phyloP scores from a whole-genome alignment of 1,284 basidiomycete genomes.

The Inonotus obliquus region DNA sequence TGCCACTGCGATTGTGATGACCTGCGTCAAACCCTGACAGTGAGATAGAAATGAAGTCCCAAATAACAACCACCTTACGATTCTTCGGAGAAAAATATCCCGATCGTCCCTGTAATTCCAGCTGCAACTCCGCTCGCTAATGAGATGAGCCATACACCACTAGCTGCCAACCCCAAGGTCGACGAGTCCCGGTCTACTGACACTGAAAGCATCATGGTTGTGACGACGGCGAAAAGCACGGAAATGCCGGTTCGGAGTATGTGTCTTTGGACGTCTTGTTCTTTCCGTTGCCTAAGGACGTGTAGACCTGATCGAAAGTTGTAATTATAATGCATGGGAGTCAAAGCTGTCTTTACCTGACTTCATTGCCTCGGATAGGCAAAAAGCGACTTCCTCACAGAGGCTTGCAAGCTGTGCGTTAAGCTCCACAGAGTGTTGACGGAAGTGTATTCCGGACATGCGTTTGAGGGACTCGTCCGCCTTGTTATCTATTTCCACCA shows the following conservation, averaged over 20 bases:
- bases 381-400: not conserved
- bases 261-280: not conserved
- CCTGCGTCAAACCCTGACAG: not conserved
- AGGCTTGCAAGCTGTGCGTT: not conserved
- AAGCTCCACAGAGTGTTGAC: constrained; percentile 6
- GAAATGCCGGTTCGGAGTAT: not conserved
- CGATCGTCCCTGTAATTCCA: constrained; percentile 1
- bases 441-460: constrained; percentile 7
- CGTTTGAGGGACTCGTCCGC: not conserved
- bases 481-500: not conserved
- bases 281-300: not conserved
- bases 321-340: not conserved
- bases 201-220: constrained; percentile 8
- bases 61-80: not conserved
- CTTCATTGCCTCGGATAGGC: constrained; percentile 1
- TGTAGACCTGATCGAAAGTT: not conserved
- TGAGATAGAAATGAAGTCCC: not conserved
- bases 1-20: not conserved
- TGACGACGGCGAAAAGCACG: constrained; percentile 6
- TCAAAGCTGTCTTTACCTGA: not conserved
- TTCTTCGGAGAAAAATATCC: constrained; percentile 2
- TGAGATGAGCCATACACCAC: constrained; percentile 13
- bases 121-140: constrained; percentile 4
- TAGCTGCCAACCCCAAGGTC: not conserved
- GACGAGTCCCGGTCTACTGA: not conserved